These are phyloP conservation scores for Harringtonia aguacate DNA, from an alignment of 2,329 filamentous ascomycete genomes.

Conservation along the genomic window DNA sequence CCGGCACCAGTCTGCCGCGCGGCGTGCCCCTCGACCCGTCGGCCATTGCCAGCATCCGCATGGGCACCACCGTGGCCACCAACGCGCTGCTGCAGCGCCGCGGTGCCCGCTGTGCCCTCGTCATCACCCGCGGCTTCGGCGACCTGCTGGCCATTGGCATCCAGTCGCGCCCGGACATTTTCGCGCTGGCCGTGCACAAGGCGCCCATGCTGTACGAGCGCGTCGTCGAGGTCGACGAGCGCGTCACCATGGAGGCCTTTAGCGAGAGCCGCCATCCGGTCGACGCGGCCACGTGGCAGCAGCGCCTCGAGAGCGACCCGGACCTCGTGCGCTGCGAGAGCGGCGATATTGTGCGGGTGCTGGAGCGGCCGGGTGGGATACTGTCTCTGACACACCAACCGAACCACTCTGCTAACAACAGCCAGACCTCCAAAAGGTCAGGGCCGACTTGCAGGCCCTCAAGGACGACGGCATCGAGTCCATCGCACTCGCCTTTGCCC, in stretches of 20 bases:
- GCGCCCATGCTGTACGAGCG: slow-evolving; percentile 76
- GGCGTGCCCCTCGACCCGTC: slow-evolving; percentile 26
- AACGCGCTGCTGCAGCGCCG: slow-evolving; percentile 85
- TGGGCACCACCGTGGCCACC: slow-evolving; percentile 91
- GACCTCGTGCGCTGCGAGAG: too few relatives aligned
- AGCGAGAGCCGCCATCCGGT: too few relatives aligned
- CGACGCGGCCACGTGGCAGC: too few relatives aligned
- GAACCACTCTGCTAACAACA: slow-evolving; percentile 15
- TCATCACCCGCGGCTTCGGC: slow-evolving; percentile 78
- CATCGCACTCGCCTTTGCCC: slow-evolving; percentile 35
- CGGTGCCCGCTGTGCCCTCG: slow-evolving; percentile 78
- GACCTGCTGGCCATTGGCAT: slow-evolving; percentile 85
- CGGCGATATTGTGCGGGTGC: too few relatives aligned
- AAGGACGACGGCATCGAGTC: slow-evolving; percentile 32
- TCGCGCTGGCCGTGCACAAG: slow-evolving; percentile 79
- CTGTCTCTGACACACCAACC: slow-evolving; percentile 17
- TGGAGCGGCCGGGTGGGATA: slow-evolving; percentile 21
- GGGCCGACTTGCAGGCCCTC: slow-evolving; percentile 18
- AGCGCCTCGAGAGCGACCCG: too few relatives aligned
- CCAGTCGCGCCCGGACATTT: slow-evolving; percentile 79
- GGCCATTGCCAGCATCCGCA: slow-evolving; percentile 34
- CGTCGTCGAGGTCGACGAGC: slow-evolving; percentile 78
- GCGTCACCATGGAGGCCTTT: slow-evolving; percentile 85
- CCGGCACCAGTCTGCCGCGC: slow-evolving; percentile 17
- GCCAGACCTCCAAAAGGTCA: too few relatives aligned